Conservation (phyloP, 768 basidiomycete genomes). For the Podaxis mareebaensis region DNA sequence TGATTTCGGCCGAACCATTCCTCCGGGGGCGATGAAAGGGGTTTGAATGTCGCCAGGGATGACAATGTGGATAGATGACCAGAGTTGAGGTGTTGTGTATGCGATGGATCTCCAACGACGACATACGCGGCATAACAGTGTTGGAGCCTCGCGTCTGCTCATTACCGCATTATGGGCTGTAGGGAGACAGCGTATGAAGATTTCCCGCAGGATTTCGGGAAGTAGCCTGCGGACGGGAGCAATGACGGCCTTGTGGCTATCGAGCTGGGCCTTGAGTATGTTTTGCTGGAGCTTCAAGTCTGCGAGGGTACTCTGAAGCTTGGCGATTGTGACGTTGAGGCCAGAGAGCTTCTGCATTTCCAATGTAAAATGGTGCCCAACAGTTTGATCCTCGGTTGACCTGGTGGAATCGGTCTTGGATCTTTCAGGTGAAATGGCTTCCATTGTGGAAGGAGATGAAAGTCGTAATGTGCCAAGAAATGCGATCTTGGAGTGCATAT, state of each 20-base stretch:
- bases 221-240: conserved; percentile 20
- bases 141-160: conserved; percentile 16
- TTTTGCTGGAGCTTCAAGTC: background rate
- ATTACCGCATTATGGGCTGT: conserved; percentile 16
- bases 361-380: background rate
- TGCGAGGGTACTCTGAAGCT: background rate
- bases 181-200: conserved; percentile 23
- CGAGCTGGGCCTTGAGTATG: background rate
- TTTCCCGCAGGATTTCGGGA: conserved; percentile 22
- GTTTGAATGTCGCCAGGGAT: too few species aligned
- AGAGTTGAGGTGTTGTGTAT: conserved; percentile 18
- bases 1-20: too few species aligned
- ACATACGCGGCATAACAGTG: conserved; percentile 20
- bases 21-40: too few species aligned
- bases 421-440: too few species aligned
- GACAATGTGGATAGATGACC: conserved; percentile 16
- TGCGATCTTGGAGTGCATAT: too few species aligned
- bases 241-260: background rate
- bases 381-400: background rate
- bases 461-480: too few species aligned
- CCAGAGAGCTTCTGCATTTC: background rate
- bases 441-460: too few species aligned
- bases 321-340: background rate
- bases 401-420: too few species aligned
- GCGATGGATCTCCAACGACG: conserved; percentile 21